Evolutionary conservation across 2,329 filamentous ascomycete genomes (phyloP), one percentile per base, ranked within the genome.

Genomic region (Drechslera avenae): DNA sequence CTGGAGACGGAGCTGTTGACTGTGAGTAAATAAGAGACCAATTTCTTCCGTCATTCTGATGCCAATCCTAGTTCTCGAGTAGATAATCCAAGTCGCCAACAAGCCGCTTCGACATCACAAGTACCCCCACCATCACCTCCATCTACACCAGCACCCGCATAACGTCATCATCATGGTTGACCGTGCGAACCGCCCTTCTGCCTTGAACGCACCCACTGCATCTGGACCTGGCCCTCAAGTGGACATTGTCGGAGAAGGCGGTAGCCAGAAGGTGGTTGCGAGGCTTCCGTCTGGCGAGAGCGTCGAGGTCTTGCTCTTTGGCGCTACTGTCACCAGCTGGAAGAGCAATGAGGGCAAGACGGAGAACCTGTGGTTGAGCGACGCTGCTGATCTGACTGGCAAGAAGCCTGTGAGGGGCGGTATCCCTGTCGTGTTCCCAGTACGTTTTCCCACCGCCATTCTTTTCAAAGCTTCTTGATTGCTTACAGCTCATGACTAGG

Each of bases 261-360:
- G 85, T 69, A 86, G 86, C 74, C 83, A 83, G 52, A 85, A 84
- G 53, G 87, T 97, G 43, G 83, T 84, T n/a, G 93, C 93, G 28
- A 83, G 82, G 23, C 84, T 97, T 35, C 90, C 91, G 32, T 89
- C 90, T 0, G 92, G 93, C 61, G 92, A 97, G 77, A 90, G 85
- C 47, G 84, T 96, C 61, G 86, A 91, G 59, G 81, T 99, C 31
- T 81, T 96, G 54, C 85, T 97, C n/a, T 89, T 89, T 68, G 94
- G 94, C 51, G 94, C 94, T 9, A 97, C 92, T 1, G 88, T 99
- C 39, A 86, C 89, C 52, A 94, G 89, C 75, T 99, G 94, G 94
- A 96, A 94, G 80, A 87, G 89, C 69, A 83, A 86, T 52, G 80
- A 83, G 50, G 89, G 89, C 39, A 78, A 84, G 62, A 71, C 67